phyloP scores from a whole-genome alignment of 805 yeast species.

The Kodamaea kaohsiungensis region DNA sequence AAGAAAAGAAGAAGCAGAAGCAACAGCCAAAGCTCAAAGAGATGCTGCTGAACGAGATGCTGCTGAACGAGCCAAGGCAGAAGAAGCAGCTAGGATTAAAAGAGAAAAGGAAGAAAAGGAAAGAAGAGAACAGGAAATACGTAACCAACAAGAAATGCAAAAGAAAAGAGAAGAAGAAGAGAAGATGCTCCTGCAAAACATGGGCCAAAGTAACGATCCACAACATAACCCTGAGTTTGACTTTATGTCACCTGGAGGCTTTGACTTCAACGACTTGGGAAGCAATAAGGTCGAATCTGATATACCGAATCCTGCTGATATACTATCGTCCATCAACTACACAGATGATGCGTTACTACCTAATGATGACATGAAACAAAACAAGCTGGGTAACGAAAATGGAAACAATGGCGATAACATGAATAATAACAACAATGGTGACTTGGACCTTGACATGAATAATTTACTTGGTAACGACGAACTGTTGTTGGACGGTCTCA shows the following conservation, averaged over 20 bases:
- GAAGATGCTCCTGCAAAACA: slow-evolving; percentile 8
- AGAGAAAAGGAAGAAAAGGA: slow-evolving; percentile 18
- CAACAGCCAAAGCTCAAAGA: slow-evolving; percentile 12
- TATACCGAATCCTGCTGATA: slow-evolving; percentile 35
- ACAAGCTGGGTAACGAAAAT: background rate
- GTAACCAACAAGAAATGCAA: slow-evolving; percentile 11
- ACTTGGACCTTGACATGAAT: slow-evolving; percentile 32
- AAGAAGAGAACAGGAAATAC: slow-evolving; percentile 13
- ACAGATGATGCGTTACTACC: slow-evolving; percentile 14
- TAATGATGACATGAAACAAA: slow-evolving; percentile 1
- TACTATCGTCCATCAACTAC: slow-evolving; percentile 30
- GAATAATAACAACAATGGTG: slow-evolving; percentile 4
- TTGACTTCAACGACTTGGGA: slow-evolving; percentile 27
- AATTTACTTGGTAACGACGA: slow-evolving; percentile 40
- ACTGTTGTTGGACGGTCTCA: slow-evolving; percentile 43
- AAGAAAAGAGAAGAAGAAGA: slow-evolving; percentile 14
- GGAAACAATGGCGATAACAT: slow-evolving; percentile 4
- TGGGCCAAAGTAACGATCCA: slow-evolving; percentile 7
- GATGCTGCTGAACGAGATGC: slow-evolving; percentile 14
- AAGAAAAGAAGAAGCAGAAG: slow-evolving; percentile 15
- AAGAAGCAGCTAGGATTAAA: slow-evolving; percentile 14
- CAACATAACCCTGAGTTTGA: slow-evolving; percentile 14
- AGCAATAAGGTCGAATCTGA: slow-evolving; percentile 16
- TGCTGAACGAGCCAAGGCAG: slow-evolving; percentile 12
- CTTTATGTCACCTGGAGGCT: slow-evolving; percentile 24